These are phyloP conservation scores for Globisporangium okanoganense DNA, from an alignment of 352 stramenopile species.

Conservation along the genomic window DNA sequence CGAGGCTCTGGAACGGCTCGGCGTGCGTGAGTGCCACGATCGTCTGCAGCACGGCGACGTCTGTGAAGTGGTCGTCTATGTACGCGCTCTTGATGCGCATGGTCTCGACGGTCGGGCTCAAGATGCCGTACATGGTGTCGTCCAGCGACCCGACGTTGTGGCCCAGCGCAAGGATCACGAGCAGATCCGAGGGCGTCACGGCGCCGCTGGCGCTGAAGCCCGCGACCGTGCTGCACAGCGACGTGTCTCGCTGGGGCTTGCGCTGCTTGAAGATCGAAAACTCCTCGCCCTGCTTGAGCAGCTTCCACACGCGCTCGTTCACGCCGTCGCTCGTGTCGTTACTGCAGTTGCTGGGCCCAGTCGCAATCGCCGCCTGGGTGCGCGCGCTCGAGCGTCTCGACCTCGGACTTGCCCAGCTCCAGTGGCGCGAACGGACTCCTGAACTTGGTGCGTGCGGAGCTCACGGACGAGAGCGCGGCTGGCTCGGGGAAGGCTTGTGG, in stretches of 20 bases:
- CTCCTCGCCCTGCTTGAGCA: neutral
- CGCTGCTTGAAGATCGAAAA: slow-evolving; percentile 4
- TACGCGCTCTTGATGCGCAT: slow-evolving; percentile 20
- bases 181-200: slow-evolving; percentile 4
- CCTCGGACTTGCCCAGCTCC: slow-evolving; percentile 7
- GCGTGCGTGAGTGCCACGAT: neutral
- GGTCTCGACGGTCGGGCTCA: slow-evolving; percentile 22
- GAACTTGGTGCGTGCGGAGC: neutral
- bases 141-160: neutral
- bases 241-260: neutral
- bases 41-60: slow-evolving; percentile 1
- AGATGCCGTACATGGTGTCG: slow-evolving; percentile 31
- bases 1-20: slow-evolving; percentile 24
- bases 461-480: too few species aligned
- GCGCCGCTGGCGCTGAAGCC: neutral
- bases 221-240: neutral
- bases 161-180: neutral
- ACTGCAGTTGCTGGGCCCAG: neutral
- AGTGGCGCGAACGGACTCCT: slow-evolving; percentile 17
- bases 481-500: too few species aligned
- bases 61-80: neutral
- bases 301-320: slow-evolving; percentile 14
- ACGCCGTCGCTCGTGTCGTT: neutral
- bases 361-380: too few species aligned
- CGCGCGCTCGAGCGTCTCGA: slow-evolving; percentile 6